Percentiles rank a stretch among this genome's conserved stretches.
phyloP scores from a whole-genome alignment of 306 rosid species.

The Trifolium subterraneum region DNA sequence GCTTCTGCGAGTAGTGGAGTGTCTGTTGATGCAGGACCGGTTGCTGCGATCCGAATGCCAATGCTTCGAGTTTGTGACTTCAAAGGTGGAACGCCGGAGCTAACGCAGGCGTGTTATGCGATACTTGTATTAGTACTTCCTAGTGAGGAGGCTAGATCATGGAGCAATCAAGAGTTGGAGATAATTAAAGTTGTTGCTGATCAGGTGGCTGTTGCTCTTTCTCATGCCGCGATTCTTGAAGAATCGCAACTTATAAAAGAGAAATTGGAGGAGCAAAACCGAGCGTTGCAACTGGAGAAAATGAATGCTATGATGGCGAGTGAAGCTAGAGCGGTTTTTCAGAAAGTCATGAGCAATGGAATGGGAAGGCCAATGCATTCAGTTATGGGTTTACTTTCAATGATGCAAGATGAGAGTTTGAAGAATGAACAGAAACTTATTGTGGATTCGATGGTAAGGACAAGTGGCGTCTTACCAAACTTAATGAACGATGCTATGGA shows the following conservation, averaged over 20 bases:
- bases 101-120: slow-evolving; percentile 64
- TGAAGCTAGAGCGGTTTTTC: slow-evolving; percentile 74
- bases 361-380: slow-evolving; percentile 97
- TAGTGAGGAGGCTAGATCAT: slow-evolving; percentile 58
- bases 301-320: slow-evolving; percentile 82
- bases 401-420: slow-evolving; percentile 67
- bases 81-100: slow-evolving; percentile 85
- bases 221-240: slow-evolving; percentile 87
- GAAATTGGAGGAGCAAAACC: slow-evolving; percentile 83
- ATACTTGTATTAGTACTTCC: slow-evolving; percentile 85
- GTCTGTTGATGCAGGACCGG: slow-evolving; percentile 73
- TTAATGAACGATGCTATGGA: slow-evolving; percentile 83
- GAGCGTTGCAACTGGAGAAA: slow-evolving; percentile 69
- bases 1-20: slow-evolving; percentile 59
- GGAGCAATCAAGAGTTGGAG: slow-evolving; percentile 80
- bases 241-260: slow-evolving; percentile 93
- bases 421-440: slow-evolving; percentile 63
- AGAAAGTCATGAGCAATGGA: slow-evolving; percentile 84
- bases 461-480: slow-evolving; percentile 72
- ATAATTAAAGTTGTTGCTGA: slow-evolving; percentile 87
- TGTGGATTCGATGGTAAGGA: slow-evolving; percentile 74
- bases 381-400: slow-evolving; percentile 75
- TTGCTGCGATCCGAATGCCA: slow-evolving; percentile 90
- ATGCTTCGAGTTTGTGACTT: slow-evolving; percentile 85
- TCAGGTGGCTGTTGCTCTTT: slow-evolving; percentile 93